Base-by-base conservation (phyloP, 2,329 filamentous ascomycete genomes). In the Fusarium miscanthi region DNA sequence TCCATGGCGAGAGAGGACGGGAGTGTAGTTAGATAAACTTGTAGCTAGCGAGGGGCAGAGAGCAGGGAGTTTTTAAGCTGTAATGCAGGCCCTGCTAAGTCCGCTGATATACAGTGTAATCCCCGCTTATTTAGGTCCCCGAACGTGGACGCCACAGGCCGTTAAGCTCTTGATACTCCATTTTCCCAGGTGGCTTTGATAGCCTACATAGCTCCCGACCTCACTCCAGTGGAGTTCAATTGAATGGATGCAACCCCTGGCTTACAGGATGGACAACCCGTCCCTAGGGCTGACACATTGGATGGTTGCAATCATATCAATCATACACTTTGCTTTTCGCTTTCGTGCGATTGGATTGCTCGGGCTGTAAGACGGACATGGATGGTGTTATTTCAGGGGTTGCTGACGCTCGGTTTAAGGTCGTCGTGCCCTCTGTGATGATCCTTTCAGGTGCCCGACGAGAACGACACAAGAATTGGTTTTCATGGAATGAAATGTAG, bases 1-100 rank as follows among this genome's bases (percentile, higher is more conserved):
- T 70, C 72, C 76, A 77, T 77, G 42, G 30, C 33, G 49, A 31
- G 62, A 64, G 56, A 62, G 41, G 27, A 45, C 23, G 21, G 38
- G 31, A 57, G 41, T 27, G 48, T 31, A 53, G 49, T 42, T 46
- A 53, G 49, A 45, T 46, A 51, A 54, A n/a, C 40, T 27, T 35
- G 40, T 60, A 31, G 35, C 14, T 30, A 40, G 43, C 30, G 70
- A 62, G 64, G 64, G 58, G 66, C 52, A 65, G 53, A 40, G 21
- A 43, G 40, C 49, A 23, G 2, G 49, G 52, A 56, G 46, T 40
- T 58, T 41, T 60, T 59, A 42, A 35, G 52, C 40, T 54, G 33
- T 41, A n/a, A 62, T 66, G 17, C 16, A n/a, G 16, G 31, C 56
- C 43, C 54, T 43, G 33, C 31, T 27, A 33, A 52, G 35, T 8